Conservation (phyloP, 306 rosid species). For the Calophaca sinica region DNA sequence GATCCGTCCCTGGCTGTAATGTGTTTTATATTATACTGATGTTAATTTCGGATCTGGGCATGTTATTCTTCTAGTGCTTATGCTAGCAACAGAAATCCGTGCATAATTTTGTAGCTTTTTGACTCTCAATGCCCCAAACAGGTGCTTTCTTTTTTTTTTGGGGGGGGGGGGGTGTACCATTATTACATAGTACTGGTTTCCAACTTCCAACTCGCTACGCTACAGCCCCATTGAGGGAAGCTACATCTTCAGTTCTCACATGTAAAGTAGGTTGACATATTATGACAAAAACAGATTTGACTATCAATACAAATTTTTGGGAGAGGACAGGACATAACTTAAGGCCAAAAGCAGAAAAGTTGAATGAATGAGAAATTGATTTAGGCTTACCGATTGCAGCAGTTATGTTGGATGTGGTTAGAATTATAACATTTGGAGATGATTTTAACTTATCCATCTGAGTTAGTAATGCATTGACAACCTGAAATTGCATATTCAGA, state of each 20-base stretch:
- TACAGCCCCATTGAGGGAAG: neutral
- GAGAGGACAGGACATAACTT: slow-evolving; percentile 15
- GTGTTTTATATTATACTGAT: slow-evolving; percentile 9
- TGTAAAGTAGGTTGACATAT: slow-evolving; percentile 18
- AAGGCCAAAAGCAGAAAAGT: slow-evolving; percentile 8
- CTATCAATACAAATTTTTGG: neutral
- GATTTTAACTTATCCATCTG: slow-evolving; percentile 92
- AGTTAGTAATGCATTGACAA: slow-evolving; percentile 92
- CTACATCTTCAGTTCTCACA: slow-evolving; percentile 19
- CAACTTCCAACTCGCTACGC: slow-evolving; percentile 30
- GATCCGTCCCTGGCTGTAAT: no score
- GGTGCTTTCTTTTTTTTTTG: no score
- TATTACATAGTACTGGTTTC: slow-evolving; percentile 13
- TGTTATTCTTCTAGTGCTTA: slow-evolving; percentile 13
- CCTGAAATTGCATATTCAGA: slow-evolving; percentile 67
- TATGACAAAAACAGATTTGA: slow-evolving; percentile 22
- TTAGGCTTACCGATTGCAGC: slow-evolving; percentile 85
- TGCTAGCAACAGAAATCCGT: slow-evolving; percentile 12
- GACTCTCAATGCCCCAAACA: slow-evolving; percentile 13
- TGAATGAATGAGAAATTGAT: slow-evolving; percentile 36
- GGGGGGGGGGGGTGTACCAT: neutral
- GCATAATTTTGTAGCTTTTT: slow-evolving; percentile 25
- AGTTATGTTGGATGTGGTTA: slow-evolving; percentile 96
- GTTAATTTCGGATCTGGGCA: slow-evolving; percentile 3
- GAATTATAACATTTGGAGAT: slow-evolving; percentile 87